phyloP scores from a whole-genome alignment of 495 filamentous ascomycete species.

The Aspergillus coremiiformis region DNA sequence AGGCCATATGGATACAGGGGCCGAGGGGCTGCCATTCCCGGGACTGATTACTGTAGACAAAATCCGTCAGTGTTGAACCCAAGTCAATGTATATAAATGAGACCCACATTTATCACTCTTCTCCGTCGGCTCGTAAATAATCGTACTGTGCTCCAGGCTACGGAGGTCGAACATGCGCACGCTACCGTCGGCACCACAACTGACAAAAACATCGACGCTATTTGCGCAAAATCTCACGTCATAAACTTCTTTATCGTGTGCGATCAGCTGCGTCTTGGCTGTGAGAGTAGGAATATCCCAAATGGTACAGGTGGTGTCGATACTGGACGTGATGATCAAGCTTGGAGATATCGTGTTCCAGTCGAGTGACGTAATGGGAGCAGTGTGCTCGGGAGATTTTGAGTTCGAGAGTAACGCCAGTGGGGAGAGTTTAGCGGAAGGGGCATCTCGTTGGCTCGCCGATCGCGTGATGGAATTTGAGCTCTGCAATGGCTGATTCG shows the following conservation, averaged over 20 bases:
- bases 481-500: slow-evolving; percentile 38
- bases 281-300: slow-evolving; percentile 99
- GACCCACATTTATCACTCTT: slow-evolving; percentile 74
- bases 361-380: slow-evolving; percentile 90
- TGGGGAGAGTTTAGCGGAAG: slow-evolving; percentile 82
- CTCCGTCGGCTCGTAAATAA: slow-evolving; percentile 94
- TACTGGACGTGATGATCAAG: slow-evolving; percentile 96
- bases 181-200: slow-evolving; percentile 94
- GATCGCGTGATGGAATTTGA: slow-evolving; percentile 70
- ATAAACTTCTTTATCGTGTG: slow-evolving; percentile 98
- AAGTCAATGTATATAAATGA: not conserved
- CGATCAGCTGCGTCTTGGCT: slow-evolving; percentile 96
- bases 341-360: slow-evolving; percentile 97
- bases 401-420: slow-evolving; percentile 92
- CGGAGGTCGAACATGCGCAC: slow-evolving; percentile 98
- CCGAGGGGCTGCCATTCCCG: slow-evolving; percentile 54
- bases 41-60: slow-evolving; percentile 35
- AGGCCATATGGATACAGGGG: slow-evolving; percentile 65
- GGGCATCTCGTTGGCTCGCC: slow-evolving; percentile 53
- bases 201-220: slow-evolving; percentile 94
- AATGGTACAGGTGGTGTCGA: slow-evolving; percentile 99
- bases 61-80: slow-evolving; percentile 1
- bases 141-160: slow-evolving; percentile 95
- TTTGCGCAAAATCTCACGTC: slow-evolving; percentile 97
- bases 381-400: slow-evolving; percentile 96